Base-by-base conservation (phyloP, 441 rosid species). In the Euphorbia schlechtendalii region DNA sequence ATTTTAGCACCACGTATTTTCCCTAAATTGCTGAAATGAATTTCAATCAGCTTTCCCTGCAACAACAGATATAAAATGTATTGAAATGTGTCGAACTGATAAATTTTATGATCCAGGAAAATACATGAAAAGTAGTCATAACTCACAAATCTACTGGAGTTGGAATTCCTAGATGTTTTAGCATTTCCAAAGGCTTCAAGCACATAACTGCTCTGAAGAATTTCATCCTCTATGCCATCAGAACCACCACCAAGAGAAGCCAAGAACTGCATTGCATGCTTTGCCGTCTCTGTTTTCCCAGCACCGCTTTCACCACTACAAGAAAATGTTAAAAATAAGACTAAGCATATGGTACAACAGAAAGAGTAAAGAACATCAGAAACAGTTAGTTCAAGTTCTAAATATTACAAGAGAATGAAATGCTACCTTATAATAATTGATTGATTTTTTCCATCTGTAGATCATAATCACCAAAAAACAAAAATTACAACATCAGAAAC, bases 101-200 rank as follows among this genome's bases (percentile, higher is more conserved):
- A 53, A 65, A n/a, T n/a, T 28, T 25, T 34, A 48, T 21, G 58
- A 46, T 25, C 20, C 32, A 13, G 36, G 25, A 34, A 45, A 55
- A 56, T 54, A 59, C 3, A 28, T 25, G 17, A 32, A 67, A 46
- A 38, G 20, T 41, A 67, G 57, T 61, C 34, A 43, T 45, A 74
- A 80, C 98, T 77, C 59, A 96, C 99, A 74, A 96, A 92, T 90
- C 99, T 58, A 77, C 99, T 95, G 56, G 99, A 91, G 81, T 94
- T 94, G 77, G 87, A 90, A 85, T 94, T 94, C 82, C 95, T 89
- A 66, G 82, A 71, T 49, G 99, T 95, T 77, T 95, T 95, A 28
- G 99, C 98, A 77, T 95, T 95, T 68, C 99, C 99, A 83, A 95
- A 95, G 52, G 99, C 99, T 86, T 95, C 99, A 61, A 95, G 90